Evolutionary conservation across 2,329 filamentous ascomycete genomes (phyloP), one percentile per base, ranked within the genome.

Genomic region (Mycosphaerelloides madeirae): DNA sequence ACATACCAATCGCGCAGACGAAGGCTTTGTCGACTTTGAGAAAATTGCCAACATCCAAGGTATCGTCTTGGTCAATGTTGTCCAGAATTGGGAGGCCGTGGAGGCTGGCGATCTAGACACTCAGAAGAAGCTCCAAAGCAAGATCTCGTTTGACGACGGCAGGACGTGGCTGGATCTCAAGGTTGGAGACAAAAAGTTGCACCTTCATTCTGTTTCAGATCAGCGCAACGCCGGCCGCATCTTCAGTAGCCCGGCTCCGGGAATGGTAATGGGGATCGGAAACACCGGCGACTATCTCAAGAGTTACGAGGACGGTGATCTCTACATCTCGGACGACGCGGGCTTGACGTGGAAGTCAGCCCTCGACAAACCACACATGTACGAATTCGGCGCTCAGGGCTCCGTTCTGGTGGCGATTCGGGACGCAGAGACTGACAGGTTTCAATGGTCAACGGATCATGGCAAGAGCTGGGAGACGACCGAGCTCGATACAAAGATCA

Each of bases 121-220:
- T 25, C 50, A 50, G 19, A 91, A 91, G 70, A 80, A 87, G 60
- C 66, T 95, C 35, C 76, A 83, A 50, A 88, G 86, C 25, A 76
- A 83, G 57, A 96, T 98, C 62, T 95, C 87, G 38, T 98, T 97
- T 61, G 90, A 98, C 60, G 93, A 98, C 65, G 93, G 94, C 18
- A 78, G 90, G 57, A 91, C 83, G 0, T 97, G 94, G 65, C 79
- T 87, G 46, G 64, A 77, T 5, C 71, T 97, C 53, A 87, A 83
- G 54, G 58, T 77, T 11, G 84, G 78, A 31, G 78, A 81, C 41
- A 76, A 80, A 29, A 72, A 78, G 4, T 75, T 98, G 25, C 90
- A 98, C 62, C 76, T 98, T 6, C 93, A 98, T 66, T 97, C 91
- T 0, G 83, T 97, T 47, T 96, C 91, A 1, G 80, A 93, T 44